Percentiles rank a stretch among this genome's conserved stretches.
Evolutionary conservation across 2,329 filamentous ascomycete genomes (phyloP).

Genomic region (Orbilia quercus): DNA sequence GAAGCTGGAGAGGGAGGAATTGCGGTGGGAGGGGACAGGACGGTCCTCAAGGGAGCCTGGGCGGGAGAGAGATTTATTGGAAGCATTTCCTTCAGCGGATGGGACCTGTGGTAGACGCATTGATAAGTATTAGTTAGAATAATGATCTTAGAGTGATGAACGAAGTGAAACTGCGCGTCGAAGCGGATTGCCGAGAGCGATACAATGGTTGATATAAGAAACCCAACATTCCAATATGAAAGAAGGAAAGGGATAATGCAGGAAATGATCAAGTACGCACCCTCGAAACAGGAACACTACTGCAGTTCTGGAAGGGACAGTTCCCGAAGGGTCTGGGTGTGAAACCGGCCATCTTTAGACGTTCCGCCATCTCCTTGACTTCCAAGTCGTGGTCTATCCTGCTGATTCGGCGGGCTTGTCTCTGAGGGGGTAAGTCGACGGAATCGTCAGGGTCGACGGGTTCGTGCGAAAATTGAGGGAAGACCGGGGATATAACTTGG

Average conservation of each 20-base stretch:
- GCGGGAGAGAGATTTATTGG: constrained; percentile 38
- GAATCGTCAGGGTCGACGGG: constrained; percentile 26
- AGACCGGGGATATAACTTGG: constrained; percentile 41
- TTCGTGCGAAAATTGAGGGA: constrained; percentile 18
- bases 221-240: not conserved
- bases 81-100: constrained; percentile 34
- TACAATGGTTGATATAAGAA: not conserved
- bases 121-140: too few species aligned
- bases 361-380: constrained; percentile 52
- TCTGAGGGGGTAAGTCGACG: constrained; percentile 9
- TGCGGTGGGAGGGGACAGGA: constrained; percentile 21
- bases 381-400: constrained; percentile 42
- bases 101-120: constrained; percentile 27
- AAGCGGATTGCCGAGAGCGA: too few species aligned
- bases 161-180: too few species aligned
- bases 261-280: constrained; percentile 23
- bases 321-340: constrained; percentile 27
- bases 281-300: constrained; percentile 44
- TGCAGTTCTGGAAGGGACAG: constrained; percentile 46
- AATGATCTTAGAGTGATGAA: too few species aligned
- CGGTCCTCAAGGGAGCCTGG: constrained; percentile 42
- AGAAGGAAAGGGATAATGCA: constrained; percentile 3
- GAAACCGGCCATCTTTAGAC: constrained; percentile 45
- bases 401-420: constrained; percentile 41
- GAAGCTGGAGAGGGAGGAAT: constrained; percentile 46